Evolutionary conservation across 1,284 basidiomycete genomes (phyloP).

Genomic region (Cystobasidium pallidum): DNA sequence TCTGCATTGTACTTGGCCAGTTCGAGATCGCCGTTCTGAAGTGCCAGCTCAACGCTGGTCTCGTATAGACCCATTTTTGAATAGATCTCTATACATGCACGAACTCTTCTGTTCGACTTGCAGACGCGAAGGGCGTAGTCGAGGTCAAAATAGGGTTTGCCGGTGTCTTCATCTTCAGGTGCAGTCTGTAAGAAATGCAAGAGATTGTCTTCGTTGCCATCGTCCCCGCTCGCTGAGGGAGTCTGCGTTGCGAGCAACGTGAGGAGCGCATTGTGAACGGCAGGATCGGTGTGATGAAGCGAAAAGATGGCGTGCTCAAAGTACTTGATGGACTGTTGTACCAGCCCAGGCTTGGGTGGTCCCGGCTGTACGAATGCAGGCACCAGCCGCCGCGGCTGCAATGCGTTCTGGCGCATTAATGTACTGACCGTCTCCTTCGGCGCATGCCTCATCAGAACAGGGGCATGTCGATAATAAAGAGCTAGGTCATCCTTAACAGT

Average conservation of each 20-base stretch:
- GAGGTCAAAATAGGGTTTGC: slow-evolving; percentile 90
- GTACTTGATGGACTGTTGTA: slow-evolving; percentile 85
- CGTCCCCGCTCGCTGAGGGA: slow-evolving; percentile 51
- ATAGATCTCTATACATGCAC: slow-evolving; percentile 95
- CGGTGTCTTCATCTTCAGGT: slow-evolving; percentile 78
- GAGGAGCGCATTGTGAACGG: slow-evolving; percentile 90
- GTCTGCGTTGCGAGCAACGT: slow-evolving; percentile 71
- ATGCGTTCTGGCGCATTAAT: slow-evolving; percentile 78
- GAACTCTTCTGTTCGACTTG: slow-evolving; percentile 72
- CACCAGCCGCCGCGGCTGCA: slow-evolving; percentile 83
- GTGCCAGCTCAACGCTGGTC: slow-evolving; percentile 90
- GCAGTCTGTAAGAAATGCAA: slow-evolving; percentile 83
- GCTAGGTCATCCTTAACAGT: slow-evolving; percentile 66
- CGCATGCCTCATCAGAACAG: slow-evolving; percentile 80
- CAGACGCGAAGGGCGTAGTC: slow-evolving; percentile 94
- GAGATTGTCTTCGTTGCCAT: slow-evolving; percentile 75
- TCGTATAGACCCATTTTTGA: slow-evolving; percentile 97
- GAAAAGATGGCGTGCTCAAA: slow-evolving; percentile 81
- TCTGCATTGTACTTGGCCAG: slow-evolving; percentile 91
- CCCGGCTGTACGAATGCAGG: slow-evolving; percentile 85
- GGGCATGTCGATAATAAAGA: slow-evolving; percentile 89
- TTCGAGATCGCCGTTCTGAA: slow-evolving; percentile 89
- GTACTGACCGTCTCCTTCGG: slow-evolving; percentile 88
- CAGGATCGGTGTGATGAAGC: slow-evolving; percentile 75
- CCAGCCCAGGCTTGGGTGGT: slow-evolving; percentile 57